Evolutionary conservation across 2,329 filamentous ascomycete species (phyloP).

Genomic region (Tolypocladium nubicola): DNA sequence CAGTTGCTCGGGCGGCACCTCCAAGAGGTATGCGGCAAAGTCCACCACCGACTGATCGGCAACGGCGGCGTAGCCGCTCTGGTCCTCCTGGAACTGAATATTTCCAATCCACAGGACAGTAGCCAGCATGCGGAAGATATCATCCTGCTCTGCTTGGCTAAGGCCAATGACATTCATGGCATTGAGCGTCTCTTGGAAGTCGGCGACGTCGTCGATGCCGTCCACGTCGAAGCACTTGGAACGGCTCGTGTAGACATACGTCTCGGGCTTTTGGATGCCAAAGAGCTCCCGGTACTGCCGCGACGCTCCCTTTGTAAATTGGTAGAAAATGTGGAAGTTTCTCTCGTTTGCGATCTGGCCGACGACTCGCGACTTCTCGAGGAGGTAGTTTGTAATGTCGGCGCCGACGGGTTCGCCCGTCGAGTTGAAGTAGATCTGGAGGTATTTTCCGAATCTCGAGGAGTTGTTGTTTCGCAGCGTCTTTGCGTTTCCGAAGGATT

Average conservation of each 20-base stretch:
- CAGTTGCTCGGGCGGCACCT: conserved; percentile 71
- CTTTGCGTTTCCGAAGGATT: conserved; percentile 98
- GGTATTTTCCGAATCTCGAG: conserved; percentile 94
- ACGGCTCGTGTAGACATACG: conserved; percentile 85
- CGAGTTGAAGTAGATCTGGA: conserved; percentile 91
- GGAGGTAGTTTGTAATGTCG: conserved; percentile 94
- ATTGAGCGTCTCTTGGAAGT: conserved; percentile 82
- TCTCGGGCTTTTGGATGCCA: conserved; percentile 82
- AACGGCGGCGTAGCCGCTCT: conserved; percentile 79
- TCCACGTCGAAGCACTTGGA: conserved; percentile 93
- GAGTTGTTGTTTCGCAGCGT: conserved; percentile 98
- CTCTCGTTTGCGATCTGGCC: conserved; percentile 92
- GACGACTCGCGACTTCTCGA: conserved; percentile 92
- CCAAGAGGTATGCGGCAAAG: conserved; percentile 86
- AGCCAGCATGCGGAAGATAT: conserved; percentile 91
- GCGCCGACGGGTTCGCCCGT: conserved; percentile 89
- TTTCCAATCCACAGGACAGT: conserved; percentile 93
- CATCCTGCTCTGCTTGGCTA: conserved; percentile 78
- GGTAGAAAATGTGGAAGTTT: conserved; percentile 99
- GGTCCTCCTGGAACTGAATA: conserved; percentile 80
- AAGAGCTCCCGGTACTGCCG: conserved; percentile 77
- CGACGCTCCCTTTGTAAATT: conserved; percentile 94
- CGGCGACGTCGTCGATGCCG: conserved; percentile 83
- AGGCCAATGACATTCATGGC: conserved; percentile 95
- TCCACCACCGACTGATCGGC: conserved; percentile 85